These are phyloP conservation scores for Massariosphaeria phaeospora DNA, from an alignment of 495 filamentous ascomycete species.

Conservation along the genomic window DNA sequence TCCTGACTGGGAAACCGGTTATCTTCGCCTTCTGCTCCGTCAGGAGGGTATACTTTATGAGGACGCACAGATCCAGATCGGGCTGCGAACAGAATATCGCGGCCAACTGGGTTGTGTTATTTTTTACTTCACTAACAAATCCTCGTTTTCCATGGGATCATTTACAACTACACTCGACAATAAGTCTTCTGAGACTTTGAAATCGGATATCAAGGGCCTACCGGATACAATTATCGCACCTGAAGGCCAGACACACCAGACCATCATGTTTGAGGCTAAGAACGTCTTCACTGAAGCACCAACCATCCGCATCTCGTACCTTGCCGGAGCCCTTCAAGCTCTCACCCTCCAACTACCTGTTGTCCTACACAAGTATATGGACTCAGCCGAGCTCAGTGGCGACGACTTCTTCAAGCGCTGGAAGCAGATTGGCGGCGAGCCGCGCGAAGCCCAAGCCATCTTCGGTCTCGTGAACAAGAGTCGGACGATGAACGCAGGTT, in stretches of 20 bases:
- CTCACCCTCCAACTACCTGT: constrained; percentile 88
- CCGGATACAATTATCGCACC: constrained; percentile 77
- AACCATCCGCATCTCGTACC: constrained; percentile 88
- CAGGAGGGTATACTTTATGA: constrained; percentile 89
- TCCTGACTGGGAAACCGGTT: constrained; percentile 91
- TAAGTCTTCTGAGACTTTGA: constrained; percentile 60
- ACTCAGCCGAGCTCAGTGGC: constrained; percentile 69
- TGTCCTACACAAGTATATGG: constrained; percentile 91
- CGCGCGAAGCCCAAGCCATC: constrained; percentile 80
- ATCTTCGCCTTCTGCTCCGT: constrained; percentile 72
- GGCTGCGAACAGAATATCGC: constrained; percentile 88
- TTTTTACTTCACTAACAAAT: constrained; percentile 92
- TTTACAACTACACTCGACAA: constrained; percentile 95
- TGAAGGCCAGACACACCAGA: constrained; percentile 80
- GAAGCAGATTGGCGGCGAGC: constrained; percentile 91
- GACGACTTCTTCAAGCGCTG: constrained; percentile 99
- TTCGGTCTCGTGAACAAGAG: constrained; percentile 59
- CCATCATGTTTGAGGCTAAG: constrained; percentile 85
- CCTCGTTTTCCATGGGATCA: constrained; percentile 70
- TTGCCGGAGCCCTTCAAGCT: constrained; percentile 89
- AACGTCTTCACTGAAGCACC: constrained; percentile 77
- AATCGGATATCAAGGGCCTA: constrained; percentile 76
- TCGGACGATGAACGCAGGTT: constrained; percentile 49
- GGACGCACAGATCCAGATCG: constrained; percentile 89
- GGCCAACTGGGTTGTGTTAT: constrained; percentile 91